Base-by-base conservation (phyloP, 1,284 basidiomycete genomes). In the Malassezia sympodialis region DNA sequence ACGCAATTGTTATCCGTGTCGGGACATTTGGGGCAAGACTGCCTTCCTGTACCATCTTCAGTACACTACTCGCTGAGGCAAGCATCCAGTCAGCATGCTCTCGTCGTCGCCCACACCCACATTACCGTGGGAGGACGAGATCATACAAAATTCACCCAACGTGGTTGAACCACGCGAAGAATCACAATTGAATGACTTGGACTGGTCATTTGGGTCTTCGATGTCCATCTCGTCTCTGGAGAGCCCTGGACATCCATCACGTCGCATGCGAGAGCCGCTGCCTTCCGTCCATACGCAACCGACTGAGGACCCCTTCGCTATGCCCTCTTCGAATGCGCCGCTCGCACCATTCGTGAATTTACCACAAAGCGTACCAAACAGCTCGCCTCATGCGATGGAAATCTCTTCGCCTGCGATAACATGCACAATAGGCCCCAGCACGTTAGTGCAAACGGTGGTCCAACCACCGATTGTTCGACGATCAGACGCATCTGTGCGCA, bases 191-290 rank as follows among this genome's bases (percentile, higher is more conserved):
- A 45, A 57, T n/a, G 65, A 68, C 50, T 59, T 70, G 48, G 68
- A 70, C 60, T 63, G 60, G 27, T 72, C 69, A 4, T 73, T 73
- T 27, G 69, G 69, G 51, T 70, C 68, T n/a, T 69, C 67, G 32
- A 72, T 73, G 71, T 72, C 69, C 37, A 62, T 73, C 39, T 66
- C 66, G 17, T 72, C 68, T 5, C 49, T 69, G 19, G 70, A 73
- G 21, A 62, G 60, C 14, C 57, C 53, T 19, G 46, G 3, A 45
- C 62, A 11, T 56, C 28, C 19, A 48, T 21, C 26, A 35, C 32
- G 47, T 51, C 41, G 28, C 51, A 58, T 26, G 46, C 49, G 28
- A 51, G 50, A 34, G 12, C 15, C 27, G 24, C 23, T 28, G 14
- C 14, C 52, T 48, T 41, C 42, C n/a, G 6, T 19, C 12, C 43